Percentiles rank a stretch among this genome's conserved stretches.
Evolutionary conservation across 768 basidiomycete species (phyloP).

Genomic region (Auriscalpium microsporum): DNA sequence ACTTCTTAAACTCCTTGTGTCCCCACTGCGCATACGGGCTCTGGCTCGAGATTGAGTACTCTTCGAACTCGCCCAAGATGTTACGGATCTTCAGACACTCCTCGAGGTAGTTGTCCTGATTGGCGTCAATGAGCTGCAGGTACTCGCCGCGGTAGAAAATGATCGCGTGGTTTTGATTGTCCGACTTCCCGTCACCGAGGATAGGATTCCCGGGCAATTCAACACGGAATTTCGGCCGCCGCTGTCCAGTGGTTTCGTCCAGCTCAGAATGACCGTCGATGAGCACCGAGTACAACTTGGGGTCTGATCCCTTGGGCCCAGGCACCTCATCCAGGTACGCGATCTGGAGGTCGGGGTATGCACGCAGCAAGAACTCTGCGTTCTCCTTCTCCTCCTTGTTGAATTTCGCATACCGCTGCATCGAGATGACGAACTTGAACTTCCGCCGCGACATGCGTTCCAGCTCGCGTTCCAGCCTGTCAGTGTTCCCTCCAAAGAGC

Average conservation of each 20-base stretch:
- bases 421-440: slow-evolving; percentile 96
- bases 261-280: slow-evolving; percentile 98
- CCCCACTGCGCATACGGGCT: slow-evolving; percentile 96
- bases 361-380: slow-evolving; percentile 93
- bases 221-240: slow-evolving; percentile 95
- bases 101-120: slow-evolving; percentile 99
- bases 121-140: slow-evolving; percentile 97
- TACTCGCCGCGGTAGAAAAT: slow-evolving; percentile 99
- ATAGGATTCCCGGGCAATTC: slow-evolving; percentile 98
- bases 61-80: slow-evolving; percentile 95
- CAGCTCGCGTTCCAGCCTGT: slow-evolving; percentile 89
- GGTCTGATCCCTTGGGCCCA: slow-evolving; percentile 79
- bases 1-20: slow-evolving; percentile 83
- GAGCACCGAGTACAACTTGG: slow-evolving; percentile 81
- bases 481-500: slow-evolving; percentile 92
- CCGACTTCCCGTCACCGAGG: slow-evolving; percentile 97
- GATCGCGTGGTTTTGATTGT: slow-evolving; percentile 99
- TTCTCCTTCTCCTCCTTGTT: slow-evolving; percentile 99
- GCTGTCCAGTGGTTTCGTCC: slow-evolving; percentile 76
- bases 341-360: slow-evolving; percentile 97
- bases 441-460: slow-evolving; percentile 96
- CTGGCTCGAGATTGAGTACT: slow-evolving; percentile 82
- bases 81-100: slow-evolving; percentile 99
- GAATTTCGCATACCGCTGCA: slow-evolving; percentile 99
- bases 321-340: slow-evolving; percentile 97